Evolutionary conservation across 352 stramenopile species (phyloP), one percentile per base, ranked within the genome.

Genomic region (Phytophthora sp.): DNA sequence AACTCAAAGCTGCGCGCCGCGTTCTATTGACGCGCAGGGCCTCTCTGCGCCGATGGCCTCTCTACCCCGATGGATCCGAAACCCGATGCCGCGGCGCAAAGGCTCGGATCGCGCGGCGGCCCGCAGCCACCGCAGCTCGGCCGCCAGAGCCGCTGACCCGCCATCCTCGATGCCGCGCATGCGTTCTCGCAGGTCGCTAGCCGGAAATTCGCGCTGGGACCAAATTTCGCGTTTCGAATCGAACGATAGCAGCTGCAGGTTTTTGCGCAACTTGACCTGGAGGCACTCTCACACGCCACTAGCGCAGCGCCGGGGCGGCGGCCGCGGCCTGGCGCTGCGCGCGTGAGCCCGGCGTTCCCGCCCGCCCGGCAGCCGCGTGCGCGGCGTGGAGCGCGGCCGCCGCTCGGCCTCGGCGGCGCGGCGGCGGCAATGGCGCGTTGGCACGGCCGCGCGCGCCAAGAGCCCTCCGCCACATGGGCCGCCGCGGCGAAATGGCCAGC

Each of bases 181-280:
- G 10, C 12, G 13, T 5, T 38, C 12, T 52, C 27, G 17, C 8
- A 52, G 9, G 6, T 6, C 4, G 7, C 24, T 15, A 52, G 20
- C 32, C 26, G 26, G 38, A 52, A 52, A 52, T 28, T 52, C 35
- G 15, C 35, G n/a, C 18, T 45, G 9, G 20, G 20, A 11, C 18
- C 38, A 45, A 45, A 28, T 45, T 45, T 45, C 54, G 62, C 24
- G 54, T 37, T 62, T 61, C 61, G 54, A 66, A 43, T 62, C 49
- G 46, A 68, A 58, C 43, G 43, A 30, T 62, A 45, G 27, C 27
- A 28, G 18, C 10, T 45, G 38, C 38, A 11, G 38, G 17, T 45
- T 18, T 45, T 45, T 45, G 38, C 38, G 15, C 7, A 12, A 28
- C 38, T 45, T 24, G 35, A 42, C 15, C 23, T 42, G 35, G 8